Evolutionary conservation across 345 rosid species (phyloP).

Genomic region (Gossypium herbaceum): DNA sequence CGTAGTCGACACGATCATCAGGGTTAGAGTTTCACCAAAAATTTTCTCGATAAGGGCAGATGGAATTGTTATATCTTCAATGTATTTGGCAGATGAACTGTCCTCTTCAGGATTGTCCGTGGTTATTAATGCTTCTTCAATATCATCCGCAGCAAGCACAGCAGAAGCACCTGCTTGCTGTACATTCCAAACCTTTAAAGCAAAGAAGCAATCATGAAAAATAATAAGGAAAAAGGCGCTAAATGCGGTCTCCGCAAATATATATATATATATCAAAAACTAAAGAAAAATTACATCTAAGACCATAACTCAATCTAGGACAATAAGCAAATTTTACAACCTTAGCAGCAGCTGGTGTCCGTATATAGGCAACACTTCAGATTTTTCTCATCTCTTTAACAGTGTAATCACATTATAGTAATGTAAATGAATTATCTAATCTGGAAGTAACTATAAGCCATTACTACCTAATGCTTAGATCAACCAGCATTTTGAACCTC

Average conservation of each 20-base stretch:
- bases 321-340: background rate
- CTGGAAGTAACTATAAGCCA: background rate
- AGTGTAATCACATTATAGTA: background rate
- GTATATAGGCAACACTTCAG: background rate
- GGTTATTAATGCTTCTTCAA: constrained; percentile 77
- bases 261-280: constrained; percentile 30
- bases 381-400: background rate
- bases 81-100: background rate
- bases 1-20: too few relatives aligned
- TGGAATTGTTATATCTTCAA: background rate
- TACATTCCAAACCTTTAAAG: constrained; percentile 93
- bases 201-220: constrained; percentile 38
- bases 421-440: background rate
- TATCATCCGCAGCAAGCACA: constrained; percentile 83
- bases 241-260: background rate
- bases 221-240: constrained; percentile 16
- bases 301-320: background rate
- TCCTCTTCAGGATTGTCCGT: constrained; percentile 62
- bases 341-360: background rate
- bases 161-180: constrained; percentile 96
- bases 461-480: background rate
- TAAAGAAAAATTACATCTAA: constrained; percentile 1
- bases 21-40: background rate
- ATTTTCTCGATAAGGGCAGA: background rate
- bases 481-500: background rate